phyloP scores from a whole-genome alignment of 169 alveolate genomes.

The Cryptosporidium baileyi region DNA sequence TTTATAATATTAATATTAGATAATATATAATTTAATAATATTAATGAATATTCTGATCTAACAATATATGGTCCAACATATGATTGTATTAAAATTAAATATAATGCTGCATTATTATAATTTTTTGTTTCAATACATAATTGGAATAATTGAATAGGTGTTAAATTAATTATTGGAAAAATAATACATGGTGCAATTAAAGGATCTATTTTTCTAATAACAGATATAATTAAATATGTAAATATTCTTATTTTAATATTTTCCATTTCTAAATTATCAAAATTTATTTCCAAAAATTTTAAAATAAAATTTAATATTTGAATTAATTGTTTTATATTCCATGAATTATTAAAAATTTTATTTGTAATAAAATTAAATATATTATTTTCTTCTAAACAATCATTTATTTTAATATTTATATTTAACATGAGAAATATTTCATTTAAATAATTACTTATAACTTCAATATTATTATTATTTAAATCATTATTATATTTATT shows the following conservation, averaged over 20 bases:
- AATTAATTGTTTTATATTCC: neutral
- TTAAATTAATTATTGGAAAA: conserved; percentile 12
- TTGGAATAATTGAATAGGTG: conserved; percentile 1
- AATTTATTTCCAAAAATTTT: neutral
- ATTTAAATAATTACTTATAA: neutral
- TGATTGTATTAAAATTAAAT: conserved; percentile 25
- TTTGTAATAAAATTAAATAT: neutral
- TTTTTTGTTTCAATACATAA: neutral
- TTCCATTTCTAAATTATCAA: neutral
- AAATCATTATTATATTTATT: neutral
- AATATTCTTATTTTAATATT: neutral
- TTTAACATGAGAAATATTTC: neutral
- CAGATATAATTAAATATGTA: conserved; percentile 3
- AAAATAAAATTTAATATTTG: neutral
- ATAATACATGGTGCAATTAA: conserved; percentile 43
- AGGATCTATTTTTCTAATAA: conserved; percentile 23
- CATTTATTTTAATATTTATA: neutral
- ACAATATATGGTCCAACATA: conserved; percentile 47
- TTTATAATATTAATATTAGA: neutral
- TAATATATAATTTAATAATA: neutral
- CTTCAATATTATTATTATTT: neutral
- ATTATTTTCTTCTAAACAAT: neutral
- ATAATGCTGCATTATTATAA: conserved; percentile 9
- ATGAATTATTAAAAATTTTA: neutral
- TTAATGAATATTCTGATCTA: conserved; percentile 22